Evolutionary conservation across 306 rosid genomes (phyloP), one percentile per base, ranked within the genome.

Genomic region (Pterocarpus santalinus): DNA sequence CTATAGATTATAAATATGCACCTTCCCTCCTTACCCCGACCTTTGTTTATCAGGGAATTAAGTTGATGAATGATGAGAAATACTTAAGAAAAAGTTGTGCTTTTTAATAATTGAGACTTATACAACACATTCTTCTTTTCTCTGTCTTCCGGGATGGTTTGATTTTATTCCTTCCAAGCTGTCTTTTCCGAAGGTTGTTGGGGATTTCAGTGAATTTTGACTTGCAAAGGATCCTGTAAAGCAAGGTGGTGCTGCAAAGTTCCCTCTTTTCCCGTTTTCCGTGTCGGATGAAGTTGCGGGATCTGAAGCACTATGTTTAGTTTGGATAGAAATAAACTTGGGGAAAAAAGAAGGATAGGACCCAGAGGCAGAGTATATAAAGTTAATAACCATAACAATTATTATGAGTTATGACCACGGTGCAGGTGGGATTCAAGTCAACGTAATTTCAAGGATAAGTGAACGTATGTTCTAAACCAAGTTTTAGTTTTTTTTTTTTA

Each of bases 241-340:
- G 58, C n/a, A 11, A 41, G 60, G 56, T 34, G 72, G 77, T 77
- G 53, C 64, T 70, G 71, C 77, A 60, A 46, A 79, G 36, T 17
- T 17, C 22, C 4, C n/a, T 9, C 8, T 51, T 35, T 49, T 30
- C 10, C 11, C 51, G 8, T 47, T 75, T 44, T 34, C 33, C 16
- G 11, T 43, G 58, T 44, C 17, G 32, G 60, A 28, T 43, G 34
- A 72, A 58, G 17, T 36, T 7, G 4, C 57, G 7, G 41, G 36
- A 55, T 53, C 34, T 34, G 70, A 46, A 32, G 51, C 43, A 58
- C 30, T 30, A 9, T 4, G 34, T 44, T 3, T 7, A 7, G 41
- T 38, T 38, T 32, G 32, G 44, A 5, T 15, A 1, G 4, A 32
- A 22, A 68, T 44, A 11, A 7, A 7, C 4, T 44, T 0, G 28